Percentiles rank a stretch among this genome's conserved stretches.
Conservation (phyloP, 768 basidiomycete genomes). For the Dentipellis sp. region DNA sequence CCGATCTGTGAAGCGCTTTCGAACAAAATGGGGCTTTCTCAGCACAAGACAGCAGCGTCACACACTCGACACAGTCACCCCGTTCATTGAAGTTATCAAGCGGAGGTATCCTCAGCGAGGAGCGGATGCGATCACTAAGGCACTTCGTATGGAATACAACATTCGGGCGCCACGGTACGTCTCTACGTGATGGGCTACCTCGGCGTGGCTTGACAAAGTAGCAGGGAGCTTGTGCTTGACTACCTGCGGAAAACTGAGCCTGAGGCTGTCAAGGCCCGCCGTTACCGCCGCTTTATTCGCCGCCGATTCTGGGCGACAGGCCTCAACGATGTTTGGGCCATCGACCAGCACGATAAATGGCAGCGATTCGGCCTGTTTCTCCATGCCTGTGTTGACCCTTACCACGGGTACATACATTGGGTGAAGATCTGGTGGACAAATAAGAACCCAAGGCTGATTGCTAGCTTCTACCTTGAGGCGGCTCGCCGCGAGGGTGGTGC, state of each 20-base stretch:
- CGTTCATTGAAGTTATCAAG: neutral
- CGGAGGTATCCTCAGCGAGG: neutral
- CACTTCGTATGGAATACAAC: neutral
- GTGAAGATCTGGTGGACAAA: conserved; percentile 36
- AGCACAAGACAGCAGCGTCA: neutral
- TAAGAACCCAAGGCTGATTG: conserved; percentile 11
- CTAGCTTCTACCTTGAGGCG: conserved; percentile 25
- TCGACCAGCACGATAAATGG: neutral
- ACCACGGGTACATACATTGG: conserved; percentile 20
- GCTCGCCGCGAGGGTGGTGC: conserved; percentile 15
- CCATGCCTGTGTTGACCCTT: neutral
- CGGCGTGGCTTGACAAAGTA: too few relatives aligned
- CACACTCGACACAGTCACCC: neutral
- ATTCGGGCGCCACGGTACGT: neutral
- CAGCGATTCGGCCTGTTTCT: neutral
- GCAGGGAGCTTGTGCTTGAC: neutral
- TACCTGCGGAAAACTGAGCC: neutral
- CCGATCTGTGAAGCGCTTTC: neutral
- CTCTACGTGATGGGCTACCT: neutral
- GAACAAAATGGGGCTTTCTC: neutral
- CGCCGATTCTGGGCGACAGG: neutral
- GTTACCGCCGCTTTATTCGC: neutral
- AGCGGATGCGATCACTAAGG: neutral
- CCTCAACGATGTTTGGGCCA: neutral
- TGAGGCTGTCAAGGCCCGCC: neutral